Percentiles rank a stretch among this genome's conserved stretches.
Conservation (phyloP, 2,329 filamentous ascomycete genomes). For the Colletotrichum phormii region DNA sequence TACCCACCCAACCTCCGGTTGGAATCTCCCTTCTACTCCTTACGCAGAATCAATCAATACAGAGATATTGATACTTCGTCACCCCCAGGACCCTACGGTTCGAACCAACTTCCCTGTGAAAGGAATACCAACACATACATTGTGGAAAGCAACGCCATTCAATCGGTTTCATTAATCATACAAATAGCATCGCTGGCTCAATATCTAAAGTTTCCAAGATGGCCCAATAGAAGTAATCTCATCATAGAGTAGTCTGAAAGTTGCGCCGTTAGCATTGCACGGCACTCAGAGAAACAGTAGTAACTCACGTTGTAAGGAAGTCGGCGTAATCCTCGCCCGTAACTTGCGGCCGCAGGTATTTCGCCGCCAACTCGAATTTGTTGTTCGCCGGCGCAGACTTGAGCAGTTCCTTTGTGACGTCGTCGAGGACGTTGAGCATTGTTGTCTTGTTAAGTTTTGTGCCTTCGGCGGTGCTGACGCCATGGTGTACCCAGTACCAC, state of each 20-base stretch:
- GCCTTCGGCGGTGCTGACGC: slow-evolving; percentile 79
- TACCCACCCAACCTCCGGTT: no score
- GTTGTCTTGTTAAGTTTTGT: slow-evolving; percentile 87
- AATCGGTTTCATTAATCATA: background rate
- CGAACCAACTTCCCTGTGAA: no score
- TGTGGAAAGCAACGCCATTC: background rate
- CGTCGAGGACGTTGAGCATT: slow-evolving; percentile 79
- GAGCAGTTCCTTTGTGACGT: slow-evolving; percentile 48
- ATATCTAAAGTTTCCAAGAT: background rate
- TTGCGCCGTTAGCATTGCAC: background rate
- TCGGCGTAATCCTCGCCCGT: slow-evolving; percentile 33
- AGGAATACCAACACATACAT: no score
- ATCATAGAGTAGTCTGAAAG: background rate
- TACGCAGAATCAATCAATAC: no score
- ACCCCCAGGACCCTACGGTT: no score
- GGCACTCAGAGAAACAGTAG: background rate
- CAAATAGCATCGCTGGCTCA: no score
- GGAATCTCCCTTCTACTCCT: no score
- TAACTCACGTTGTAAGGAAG: slow-evolving; percentile 34
- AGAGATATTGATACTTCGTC: no score
- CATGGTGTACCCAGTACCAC: slow-evolving; percentile 84
- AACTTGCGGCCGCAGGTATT: slow-evolving; percentile 24
- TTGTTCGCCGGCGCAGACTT: slow-evolving; percentile 32
- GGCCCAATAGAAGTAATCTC: slow-evolving; percentile 1
- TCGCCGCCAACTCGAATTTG: slow-evolving; percentile 36